phyloP scores from a whole-genome alignment of 1,284 basidiomycete species.

The Cronartium ribicola region DNA sequence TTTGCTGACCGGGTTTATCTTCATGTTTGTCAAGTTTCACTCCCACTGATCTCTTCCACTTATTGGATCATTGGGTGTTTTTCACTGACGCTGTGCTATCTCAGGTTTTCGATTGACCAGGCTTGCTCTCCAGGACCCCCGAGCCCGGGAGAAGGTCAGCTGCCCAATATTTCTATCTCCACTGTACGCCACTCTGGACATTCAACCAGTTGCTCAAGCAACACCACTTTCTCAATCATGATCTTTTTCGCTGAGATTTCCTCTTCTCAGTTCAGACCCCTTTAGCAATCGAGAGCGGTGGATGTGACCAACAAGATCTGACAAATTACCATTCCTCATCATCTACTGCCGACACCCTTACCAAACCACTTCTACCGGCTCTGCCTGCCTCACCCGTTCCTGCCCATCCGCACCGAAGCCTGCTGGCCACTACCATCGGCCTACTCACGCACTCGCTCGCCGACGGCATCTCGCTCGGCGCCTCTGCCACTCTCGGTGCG shows the following conservation, averaged over 20 bases:
- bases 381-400: not conserved
- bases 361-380: not conserved
- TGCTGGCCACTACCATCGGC: slow-evolving; percentile 72
- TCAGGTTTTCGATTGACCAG: slow-evolving; percentile 47
- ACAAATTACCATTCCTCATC: no score
- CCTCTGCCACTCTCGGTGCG: slow-evolving; percentile 51
- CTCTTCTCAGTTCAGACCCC: not conserved
- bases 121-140: slow-evolving; percentile 50
- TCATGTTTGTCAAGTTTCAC: slow-evolving; percentile 78
- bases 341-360: not conserved
- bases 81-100: slow-evolving; percentile 4
- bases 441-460: slow-evolving; percentile 78
- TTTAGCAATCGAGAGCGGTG: no score
- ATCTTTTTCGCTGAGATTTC: not conserved
- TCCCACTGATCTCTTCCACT: slow-evolving; percentile 61
- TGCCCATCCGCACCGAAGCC: slow-evolving; percentile 47
- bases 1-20: slow-evolving; percentile 71
- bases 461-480: slow-evolving; percentile 83
- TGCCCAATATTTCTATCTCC: not conserved
- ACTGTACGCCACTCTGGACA: no score
- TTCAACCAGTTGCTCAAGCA: not conserved
- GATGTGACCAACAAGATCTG: no score
- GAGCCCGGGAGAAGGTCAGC: not conserved
- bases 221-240: not conserved
- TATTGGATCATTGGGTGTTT: slow-evolving; percentile 45